Evolutionary conservation across 345 rosid species (phyloP).

Genomic region (Aquilaria sinensis): DNA sequence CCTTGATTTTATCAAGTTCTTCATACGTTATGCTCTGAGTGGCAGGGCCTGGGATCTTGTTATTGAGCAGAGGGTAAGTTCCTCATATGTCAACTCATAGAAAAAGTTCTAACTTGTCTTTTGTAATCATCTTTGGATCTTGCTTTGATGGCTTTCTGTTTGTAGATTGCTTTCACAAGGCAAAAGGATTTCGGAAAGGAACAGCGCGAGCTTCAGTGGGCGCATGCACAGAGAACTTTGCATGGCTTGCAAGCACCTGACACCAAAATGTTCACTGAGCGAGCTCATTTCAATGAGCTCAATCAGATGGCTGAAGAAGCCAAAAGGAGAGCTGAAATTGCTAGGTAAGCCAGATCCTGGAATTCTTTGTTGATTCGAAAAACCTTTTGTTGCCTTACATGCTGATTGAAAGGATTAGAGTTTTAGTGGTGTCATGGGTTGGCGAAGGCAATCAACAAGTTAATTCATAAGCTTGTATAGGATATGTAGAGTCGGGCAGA

Average conservation of each 20-base stretch:
- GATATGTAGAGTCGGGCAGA: no score
- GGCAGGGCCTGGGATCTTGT: slow-evolving; percentile 99
- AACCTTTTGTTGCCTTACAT: no score
- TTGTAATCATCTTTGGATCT: background rate
- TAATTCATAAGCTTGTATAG: no score
- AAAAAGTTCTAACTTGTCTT: no score
- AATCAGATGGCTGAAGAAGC: slow-evolving; percentile 98
- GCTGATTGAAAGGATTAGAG: no score
- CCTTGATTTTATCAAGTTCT: slow-evolving; percentile 86
- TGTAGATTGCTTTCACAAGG: slow-evolving; percentile 94
- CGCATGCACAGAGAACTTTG: slow-evolving; percentile 95
- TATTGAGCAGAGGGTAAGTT: slow-evolving; percentile 91
- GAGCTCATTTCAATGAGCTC: slow-evolving; percentile 79
- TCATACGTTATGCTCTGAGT: slow-evolving; percentile 85
- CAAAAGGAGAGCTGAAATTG: slow-evolving; percentile 95
- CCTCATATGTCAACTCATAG: background rate
- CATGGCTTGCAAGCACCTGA: slow-evolving; percentile 95
- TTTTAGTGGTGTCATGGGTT: no score
- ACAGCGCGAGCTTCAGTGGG: slow-evolving; percentile 98
- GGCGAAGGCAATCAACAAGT: no score
- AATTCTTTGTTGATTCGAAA: no score
- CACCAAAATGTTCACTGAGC: slow-evolving; percentile 85
- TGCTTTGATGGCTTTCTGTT: slow-evolving; percentile 12
- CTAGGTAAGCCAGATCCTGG: slow-evolving; percentile 41
- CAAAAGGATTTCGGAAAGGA: slow-evolving; percentile 97